Evolutionary conservation across 192 early-diverging fungal species (phyloP), one percentile per base, ranked within the genome.

Genomic region (Coemansia sp.): DNA sequence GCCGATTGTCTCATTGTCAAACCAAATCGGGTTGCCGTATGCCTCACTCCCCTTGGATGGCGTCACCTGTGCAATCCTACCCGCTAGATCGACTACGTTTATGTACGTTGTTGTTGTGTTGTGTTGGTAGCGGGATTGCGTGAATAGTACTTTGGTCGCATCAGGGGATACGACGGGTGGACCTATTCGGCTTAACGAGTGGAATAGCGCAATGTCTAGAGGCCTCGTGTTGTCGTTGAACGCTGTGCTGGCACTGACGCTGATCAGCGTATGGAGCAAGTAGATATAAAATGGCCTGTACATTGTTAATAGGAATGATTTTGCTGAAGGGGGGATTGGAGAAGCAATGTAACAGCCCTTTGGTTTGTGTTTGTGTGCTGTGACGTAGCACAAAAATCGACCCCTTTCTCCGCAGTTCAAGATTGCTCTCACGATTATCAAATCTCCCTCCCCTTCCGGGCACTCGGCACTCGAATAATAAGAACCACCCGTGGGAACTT

Each of bases 141-240:
- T 66, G 33, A 61, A 73, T 0, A 79, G 52, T 2, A 64, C 2
- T 10, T 50, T 61, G 34, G 63, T 69, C 2, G 41, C 34, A 55
- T 79, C 76, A 7, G 70, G 76, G 9, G 76, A 79, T 0, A 79
- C 70, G 9, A 62, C 26, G 0, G 70, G 67, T 2, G 52, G 13
- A 16, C 67, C 67, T 14, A 62, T 68, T 3, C 61, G 62, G 39
- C 43, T 42, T 13, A 79, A 68, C 6, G 70, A 70, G 37, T 68
- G 60, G 56, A 66, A 72, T 3, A 65, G 42, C 18, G 61, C 67
- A 48, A 73, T 67, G 33, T 68, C 68, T 20, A 79, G 64, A 1
- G 76, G 76, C 13, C 55, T 41, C n/a, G 43, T 68, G 48, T 66
- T 70, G 8, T 53, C 61, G n/a, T 28, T 34, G 7, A 11, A 33